Evolutionary conservation across 768 basidiomycete species (phyloP), one percentile per base, ranked within the genome.

Genomic region (Termitomyces sp.): DNA sequence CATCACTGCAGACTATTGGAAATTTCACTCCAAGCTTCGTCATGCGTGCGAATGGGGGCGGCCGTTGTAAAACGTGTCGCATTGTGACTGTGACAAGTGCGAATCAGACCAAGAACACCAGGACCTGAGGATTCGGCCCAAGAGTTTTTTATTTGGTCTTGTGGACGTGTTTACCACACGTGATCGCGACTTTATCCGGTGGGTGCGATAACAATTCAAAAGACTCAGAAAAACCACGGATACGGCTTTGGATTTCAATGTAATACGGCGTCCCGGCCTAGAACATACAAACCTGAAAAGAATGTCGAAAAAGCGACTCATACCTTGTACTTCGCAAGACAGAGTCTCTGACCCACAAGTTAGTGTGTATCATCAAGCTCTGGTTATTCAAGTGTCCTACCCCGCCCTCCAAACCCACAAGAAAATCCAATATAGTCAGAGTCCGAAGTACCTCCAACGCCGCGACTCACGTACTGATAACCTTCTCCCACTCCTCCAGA

Each of bases 401-500:
- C 25, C 5, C 10, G 7, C 7, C 28, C 16, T 28, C 27, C 19
- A 12, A 19, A 10, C n/a, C 27, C 23, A 30, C 37, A 40, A n/a
- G 23, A 19, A 9, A 5, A 42, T n/a, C 17, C 10, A 32, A 28
- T 32, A 12, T 32, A 25, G 12, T 49, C 23, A 23, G 19, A 34
- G 32, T 25, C 11, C 34, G 11, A 35, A 23, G 23, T 34, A 35
- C 14, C 34, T 17, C 7, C 23, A 50, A 48, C 30, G 19, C 47
- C 9, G 37, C 34, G 25, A 12, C 12, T 51, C 43, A 51, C 19
- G 49, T 16, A 25, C 35, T 19, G 41, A 25, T 32, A 25, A 40
- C 14, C 42, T 69, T 67, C 55, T 76, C 71, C 73, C 74, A 76
- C 47, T 72, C 71, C 61, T 69, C 62, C 5, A 69, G 64, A 17